Evolutionary conservation across 768 basidiomycete species (phyloP).

Genomic region (Leccinum aurantiacum): DNA sequence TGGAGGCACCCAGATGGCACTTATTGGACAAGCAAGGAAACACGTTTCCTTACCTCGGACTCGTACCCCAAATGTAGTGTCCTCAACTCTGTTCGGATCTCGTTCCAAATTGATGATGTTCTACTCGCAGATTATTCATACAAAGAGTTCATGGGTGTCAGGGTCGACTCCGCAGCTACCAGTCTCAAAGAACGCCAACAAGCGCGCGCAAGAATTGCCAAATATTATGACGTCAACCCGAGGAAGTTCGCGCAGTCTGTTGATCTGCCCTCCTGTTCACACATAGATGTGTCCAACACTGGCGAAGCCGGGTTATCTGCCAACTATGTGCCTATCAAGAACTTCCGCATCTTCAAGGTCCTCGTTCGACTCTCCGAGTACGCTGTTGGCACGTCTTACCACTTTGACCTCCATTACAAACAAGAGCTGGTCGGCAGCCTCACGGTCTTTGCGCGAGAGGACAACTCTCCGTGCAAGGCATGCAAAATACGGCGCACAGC

Average conservation of each 20-base stretch:
- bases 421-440: constrained; percentile 20
- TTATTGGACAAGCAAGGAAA: constrained; percentile 27
- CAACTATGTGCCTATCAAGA: constrained; percentile 16
- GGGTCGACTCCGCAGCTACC: constrained; percentile 23
- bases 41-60: constrained; percentile 22
- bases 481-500: constrained; percentile 22
- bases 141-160: constrained; percentile 24
- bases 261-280: constrained; percentile 13
- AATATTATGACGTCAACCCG: constrained; percentile 27
- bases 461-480: constrained; percentile 26
- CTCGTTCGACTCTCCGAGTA: constrained; percentile 27
- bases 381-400: constrained; percentile 25
- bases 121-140: constrained; percentile 29
- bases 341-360: constrained; percentile 29
- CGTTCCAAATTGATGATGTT: neutral
- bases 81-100: neutral
- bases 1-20: constrained; percentile 24
- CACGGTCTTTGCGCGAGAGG: constrained; percentile 27
- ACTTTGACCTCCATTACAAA: constrained; percentile 23
- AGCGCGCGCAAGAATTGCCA: constrained; percentile 23
- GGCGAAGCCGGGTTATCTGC: constrained; percentile 12
- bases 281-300: constrained; percentile 16
- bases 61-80: constrained; percentile 24
- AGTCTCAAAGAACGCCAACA: constrained; percentile 16
- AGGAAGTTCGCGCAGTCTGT: constrained; percentile 5